These are phyloP conservation scores for Magnaporthales sp. DNA, from an alignment of 2,329 filamentous ascomycete genomes.

Conservation along the genomic window DNA sequence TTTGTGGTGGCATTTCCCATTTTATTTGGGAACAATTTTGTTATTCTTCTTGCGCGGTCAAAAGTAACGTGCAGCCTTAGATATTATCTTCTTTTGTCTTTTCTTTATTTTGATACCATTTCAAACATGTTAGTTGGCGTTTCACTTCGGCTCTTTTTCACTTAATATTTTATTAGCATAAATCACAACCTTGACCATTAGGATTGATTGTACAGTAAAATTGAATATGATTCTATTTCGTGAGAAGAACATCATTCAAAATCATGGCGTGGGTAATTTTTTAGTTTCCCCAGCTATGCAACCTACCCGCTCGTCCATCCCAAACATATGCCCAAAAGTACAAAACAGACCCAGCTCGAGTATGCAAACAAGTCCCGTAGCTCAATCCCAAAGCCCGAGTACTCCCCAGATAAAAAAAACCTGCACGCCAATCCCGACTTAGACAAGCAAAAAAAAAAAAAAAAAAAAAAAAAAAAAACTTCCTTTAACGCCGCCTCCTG, in stretches of 20 bases:
- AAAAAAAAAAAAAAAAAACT: not conserved
- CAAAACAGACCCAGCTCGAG: not conserved
- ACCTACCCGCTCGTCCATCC: not conserved
- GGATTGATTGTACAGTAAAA: not conserved
- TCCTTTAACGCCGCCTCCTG: conserved; percentile 34
- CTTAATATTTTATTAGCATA: not conserved
- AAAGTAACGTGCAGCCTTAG: not conserved
- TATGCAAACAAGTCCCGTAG: not conserved
- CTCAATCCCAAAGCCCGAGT: not conserved
- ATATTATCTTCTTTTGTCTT: not conserved
- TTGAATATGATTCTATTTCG: not conserved
- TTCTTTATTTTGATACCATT: not conserved
- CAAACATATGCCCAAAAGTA: not conserved
- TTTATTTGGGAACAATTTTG: too few relatives aligned
- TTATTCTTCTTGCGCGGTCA: not conserved
- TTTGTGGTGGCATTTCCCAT: not conserved
- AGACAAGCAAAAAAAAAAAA: not conserved
- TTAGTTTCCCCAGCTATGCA: not conserved
- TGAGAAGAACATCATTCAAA: not conserved
- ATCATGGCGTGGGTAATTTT: not conserved
- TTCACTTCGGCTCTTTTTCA: not conserved
- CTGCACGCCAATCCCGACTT: not conserved
- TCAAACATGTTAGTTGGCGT: not conserved
- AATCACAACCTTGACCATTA: not conserved
- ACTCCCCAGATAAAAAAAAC: not conserved